phyloP scores from a whole-genome alignment of 345 rosid species.

The Streptanthus diversifolius region DNA sequence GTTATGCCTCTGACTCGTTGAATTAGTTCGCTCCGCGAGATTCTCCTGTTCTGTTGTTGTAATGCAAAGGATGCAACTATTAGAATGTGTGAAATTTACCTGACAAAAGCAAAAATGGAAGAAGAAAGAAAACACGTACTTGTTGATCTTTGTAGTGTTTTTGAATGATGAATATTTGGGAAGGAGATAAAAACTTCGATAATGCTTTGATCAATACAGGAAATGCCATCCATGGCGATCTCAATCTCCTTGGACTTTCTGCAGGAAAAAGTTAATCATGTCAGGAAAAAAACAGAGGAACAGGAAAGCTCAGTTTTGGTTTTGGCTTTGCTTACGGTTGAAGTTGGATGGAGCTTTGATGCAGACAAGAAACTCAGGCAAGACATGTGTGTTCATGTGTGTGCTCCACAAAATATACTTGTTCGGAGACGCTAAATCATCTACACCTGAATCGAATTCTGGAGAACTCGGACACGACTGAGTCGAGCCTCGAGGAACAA shows the following conservation, averaged over 20 bases:
- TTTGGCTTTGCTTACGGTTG: conserved; percentile 35
- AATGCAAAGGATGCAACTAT: background rate
- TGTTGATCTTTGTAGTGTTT: conserved; percentile 50
- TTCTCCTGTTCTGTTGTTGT: conserved; percentile 54
- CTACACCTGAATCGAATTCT: conserved; percentile 73
- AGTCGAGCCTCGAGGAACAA: conserved; percentile 48
- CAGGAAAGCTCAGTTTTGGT: background rate
- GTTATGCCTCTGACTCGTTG: conserved; percentile 53
- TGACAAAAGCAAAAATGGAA: background rate
- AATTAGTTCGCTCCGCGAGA: conserved; percentile 57
- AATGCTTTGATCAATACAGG: conserved; percentile 56
- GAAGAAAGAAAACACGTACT: conserved; percentile 34
- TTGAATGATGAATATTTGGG: conserved; percentile 38
- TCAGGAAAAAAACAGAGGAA: conserved; percentile 9
- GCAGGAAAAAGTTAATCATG: background rate
- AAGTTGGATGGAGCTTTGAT: conserved; percentile 50
- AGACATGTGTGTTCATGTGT: conserved; percentile 63
- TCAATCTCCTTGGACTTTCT: conserved; percentile 38
- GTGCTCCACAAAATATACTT: conserved; percentile 71
- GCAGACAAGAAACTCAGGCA: conserved; percentile 63
- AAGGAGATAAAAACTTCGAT: conserved; percentile 49
- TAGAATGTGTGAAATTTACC: background rate
- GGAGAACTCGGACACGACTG: conserved; percentile 55
- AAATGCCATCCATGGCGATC: conserved; percentile 82
- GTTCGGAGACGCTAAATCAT: conserved; percentile 44